These are phyloP conservation scores for Catunica adiposa DNA, from an alignment of 2,329 filamentous ascomycete genomes.

Conservation along the genomic window DNA sequence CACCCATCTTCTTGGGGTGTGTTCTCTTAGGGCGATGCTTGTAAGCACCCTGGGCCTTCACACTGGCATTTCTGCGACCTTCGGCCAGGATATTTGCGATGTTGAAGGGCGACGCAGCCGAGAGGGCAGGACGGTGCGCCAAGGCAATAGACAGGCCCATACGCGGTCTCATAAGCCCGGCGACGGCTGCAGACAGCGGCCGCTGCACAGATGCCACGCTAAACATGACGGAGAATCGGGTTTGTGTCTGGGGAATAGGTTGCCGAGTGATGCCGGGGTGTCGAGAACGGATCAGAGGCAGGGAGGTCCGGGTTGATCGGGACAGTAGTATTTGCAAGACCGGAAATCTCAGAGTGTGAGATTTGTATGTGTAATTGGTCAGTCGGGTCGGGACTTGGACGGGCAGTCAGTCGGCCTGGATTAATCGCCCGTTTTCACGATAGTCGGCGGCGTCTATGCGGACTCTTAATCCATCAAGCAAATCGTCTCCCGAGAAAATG, in stretches of 20 bases:
- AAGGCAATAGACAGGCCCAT: slow-evolving; percentile 12
- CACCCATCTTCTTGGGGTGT: slow-evolving; percentile 69
- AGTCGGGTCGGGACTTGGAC: not conserved
- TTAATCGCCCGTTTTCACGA: not conserved
- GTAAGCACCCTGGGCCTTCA: slow-evolving; percentile 51
- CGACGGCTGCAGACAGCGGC: slow-evolving; percentile 28
- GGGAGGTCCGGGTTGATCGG: not conserved
- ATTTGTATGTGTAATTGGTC: not conserved
- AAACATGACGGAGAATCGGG: not conserved
- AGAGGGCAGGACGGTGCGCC: slow-evolving; percentile 16
- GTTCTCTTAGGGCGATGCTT: slow-evolving; percentile 46
- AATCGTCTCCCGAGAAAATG: slow-evolving; percentile 8
- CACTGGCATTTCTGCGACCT: slow-evolving; percentile 37
- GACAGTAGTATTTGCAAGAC: not conserved
- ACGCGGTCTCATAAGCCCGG: slow-evolving; percentile 18
- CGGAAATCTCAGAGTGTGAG: not conserved
- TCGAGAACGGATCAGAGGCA: not conserved
- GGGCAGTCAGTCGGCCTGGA: not conserved
- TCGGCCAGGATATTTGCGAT: slow-evolving; percentile 18
- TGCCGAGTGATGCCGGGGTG: not conserved
- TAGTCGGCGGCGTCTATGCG: not conserved
- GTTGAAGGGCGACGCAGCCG: slow-evolving; percentile 14
- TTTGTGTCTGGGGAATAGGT: not conserved
- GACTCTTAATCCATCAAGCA: not conserved
- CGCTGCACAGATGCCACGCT: slow-evolving; percentile 26